Evolutionary conservation across 805 yeast genomes (phyloP), one percentile per base, ranked within the genome.

Genomic region (Candida nonsorbophila): DNA sequence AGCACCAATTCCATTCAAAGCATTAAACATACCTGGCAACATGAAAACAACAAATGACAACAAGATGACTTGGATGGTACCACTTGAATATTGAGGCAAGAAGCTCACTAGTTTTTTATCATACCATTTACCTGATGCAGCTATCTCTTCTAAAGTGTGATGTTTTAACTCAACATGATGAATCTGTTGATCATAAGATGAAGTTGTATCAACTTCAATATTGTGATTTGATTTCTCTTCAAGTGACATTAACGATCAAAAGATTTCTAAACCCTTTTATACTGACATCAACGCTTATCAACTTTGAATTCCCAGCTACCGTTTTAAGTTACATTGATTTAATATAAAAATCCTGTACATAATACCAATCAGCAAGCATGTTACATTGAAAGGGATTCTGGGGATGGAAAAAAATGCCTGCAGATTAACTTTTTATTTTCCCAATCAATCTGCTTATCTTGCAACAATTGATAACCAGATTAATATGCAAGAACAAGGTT

Each of bases 1-100:
- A 29, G 71, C 73, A 28, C 74, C 74, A 28, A 71, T 53, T 42
- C 76, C 76, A 17, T 65, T 43, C 24, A 71, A 53, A 30, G 77
- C 74, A 34, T 69, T 71, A 52, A 49, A 71, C 68, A 68, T 66
- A 29, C 75, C 75, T 1, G 74, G 72, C n/a, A 72, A 61, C 56
- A 69, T 51, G 45, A 70, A 70, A 18, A 67, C 47, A 6, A 66
- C 67, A 37, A 68, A 64, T 5, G 74, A 53, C 40, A 69, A 51
- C 55, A 71, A 49, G 16, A 70, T 54, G 20, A 71, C 48, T 47
- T 70, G 77, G 27, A 55, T 51, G 44, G 52, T 50, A 25, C 65
- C 47, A 37, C 53, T 45, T 6, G 67, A 61, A 47, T 57, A 67
- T 2, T 57, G 57, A 1, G 61, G 66, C 11, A 60, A 22, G 31